Evolutionary conservation across 129 eudicot species (phyloP).

Genomic region (Dittrichia graveolens): DNA sequence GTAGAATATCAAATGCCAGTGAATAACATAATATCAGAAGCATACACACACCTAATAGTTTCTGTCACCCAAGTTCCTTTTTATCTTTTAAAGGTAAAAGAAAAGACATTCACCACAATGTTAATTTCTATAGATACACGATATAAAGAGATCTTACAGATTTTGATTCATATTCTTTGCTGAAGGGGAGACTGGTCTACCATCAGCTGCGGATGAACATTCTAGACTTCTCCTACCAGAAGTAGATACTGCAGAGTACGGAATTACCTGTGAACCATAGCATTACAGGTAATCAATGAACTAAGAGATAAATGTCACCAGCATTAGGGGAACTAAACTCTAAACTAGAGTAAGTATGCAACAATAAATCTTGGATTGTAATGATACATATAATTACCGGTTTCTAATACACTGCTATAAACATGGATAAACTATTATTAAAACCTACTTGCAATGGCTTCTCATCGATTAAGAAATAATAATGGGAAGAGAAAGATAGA

Average conservation of each 20-base stretch:
- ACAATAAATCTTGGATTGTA: background rate
- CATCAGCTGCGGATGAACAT: constrained; percentile 39
- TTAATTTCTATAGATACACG: constrained; percentile 16
- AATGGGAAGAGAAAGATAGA: background rate
- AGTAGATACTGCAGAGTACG: constrained; percentile 28
- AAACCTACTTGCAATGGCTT: constrained; percentile 11
- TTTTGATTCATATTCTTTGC: constrained; percentile 34
- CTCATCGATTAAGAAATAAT: background rate
- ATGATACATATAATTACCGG: background rate
- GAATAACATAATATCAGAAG: too few relatives aligned
- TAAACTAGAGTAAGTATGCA: background rate
- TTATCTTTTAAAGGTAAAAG: too few relatives aligned
- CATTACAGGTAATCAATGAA: constrained; percentile 19
- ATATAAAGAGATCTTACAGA: constrained; percentile 48
- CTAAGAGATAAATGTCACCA: constrained; percentile 4
- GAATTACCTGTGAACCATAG: constrained; percentile 51
- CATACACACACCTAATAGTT: too few relatives aligned
- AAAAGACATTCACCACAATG: constrained; percentile 10
- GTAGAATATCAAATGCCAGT: too few relatives aligned
- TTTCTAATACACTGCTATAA: background rate
- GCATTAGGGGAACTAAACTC: background rate
- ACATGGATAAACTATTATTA: background rate
- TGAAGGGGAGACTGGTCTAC: constrained; percentile 35
- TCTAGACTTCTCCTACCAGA: constrained; percentile 41
- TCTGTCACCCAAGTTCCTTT: too few relatives aligned